Percentiles rank a stretch among this genome's conserved stretches.
These are phyloP conservation scores for Lipomyces japonicus DNA, from an alignment of 805 yeast genomes.

Conservation along the genomic window DNA sequence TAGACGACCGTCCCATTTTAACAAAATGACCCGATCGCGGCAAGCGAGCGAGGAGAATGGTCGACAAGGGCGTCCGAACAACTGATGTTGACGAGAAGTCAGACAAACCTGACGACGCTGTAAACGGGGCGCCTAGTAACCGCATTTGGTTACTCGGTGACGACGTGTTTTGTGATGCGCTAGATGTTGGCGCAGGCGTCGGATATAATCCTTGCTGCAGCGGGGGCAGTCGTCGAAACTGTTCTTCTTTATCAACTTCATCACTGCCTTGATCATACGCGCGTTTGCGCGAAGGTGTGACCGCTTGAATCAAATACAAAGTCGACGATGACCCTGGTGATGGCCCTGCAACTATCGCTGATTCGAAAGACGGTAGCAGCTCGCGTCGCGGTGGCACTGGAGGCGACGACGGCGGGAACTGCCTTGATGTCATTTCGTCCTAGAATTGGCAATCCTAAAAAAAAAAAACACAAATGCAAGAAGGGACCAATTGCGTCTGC, in stretches of 20 bases:
- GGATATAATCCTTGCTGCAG: constrained; percentile 33
- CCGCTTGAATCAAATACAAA: neutral
- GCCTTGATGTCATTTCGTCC: constrained; percentile 31
- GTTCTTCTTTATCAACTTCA: neutral
- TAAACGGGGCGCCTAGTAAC: neutral
- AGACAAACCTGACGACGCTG: neutral
- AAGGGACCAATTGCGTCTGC: neutral
- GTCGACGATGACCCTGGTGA: neutral
- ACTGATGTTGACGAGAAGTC: constrained; percentile 1
- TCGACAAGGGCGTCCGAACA: constrained; percentile 40
- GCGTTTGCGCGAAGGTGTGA: constrained; percentile 21
- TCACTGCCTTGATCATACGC: neutral
- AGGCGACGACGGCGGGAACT: constrained; percentile 56
- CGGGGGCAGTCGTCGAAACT: constrained; percentile 29
- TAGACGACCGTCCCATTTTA: constrained; percentile 66
- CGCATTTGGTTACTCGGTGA: constrained; percentile 20
- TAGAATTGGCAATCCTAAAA: neutral
- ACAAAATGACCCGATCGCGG: constrained; percentile 41
- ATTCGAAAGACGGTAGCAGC: constrained; percentile 25
- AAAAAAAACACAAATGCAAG: neutral
- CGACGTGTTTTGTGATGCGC: constrained; percentile 11
- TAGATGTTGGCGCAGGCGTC: constrained; percentile 35
- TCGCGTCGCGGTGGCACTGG: constrained; percentile 28
- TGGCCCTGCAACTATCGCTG: neutral
- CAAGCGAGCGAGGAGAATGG: constrained; percentile 43